Conservation (phyloP, 1,139 yeast genomes). For the Kazachstania sp. region DNA sequence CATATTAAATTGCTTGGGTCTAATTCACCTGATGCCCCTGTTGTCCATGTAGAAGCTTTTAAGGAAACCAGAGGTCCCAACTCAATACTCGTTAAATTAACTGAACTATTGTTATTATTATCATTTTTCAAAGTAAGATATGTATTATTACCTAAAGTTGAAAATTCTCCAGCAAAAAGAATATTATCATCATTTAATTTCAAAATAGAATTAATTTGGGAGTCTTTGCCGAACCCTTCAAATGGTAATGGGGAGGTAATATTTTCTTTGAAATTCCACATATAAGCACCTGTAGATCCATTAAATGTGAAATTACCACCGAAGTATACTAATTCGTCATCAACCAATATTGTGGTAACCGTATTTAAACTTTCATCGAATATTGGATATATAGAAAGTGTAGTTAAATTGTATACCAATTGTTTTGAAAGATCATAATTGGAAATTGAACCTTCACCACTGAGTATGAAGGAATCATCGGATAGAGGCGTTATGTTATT, state of each 20-base stretch:
- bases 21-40: constrained; percentile 35
- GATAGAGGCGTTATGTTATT: constrained; percentile 27
- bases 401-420: constrained; percentile 44
- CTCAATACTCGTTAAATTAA: constrained; percentile 28
- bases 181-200: constrained; percentile 43
- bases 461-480: constrained; percentile 34
- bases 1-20: constrained; percentile 48
- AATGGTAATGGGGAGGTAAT: constrained; percentile 50
- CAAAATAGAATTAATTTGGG: constrained; percentile 58
- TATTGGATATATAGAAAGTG: constrained; percentile 37
- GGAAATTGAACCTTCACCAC: constrained; percentile 37
- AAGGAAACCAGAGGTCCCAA: constrained; percentile 65
- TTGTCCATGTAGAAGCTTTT: constrained; percentile 49
- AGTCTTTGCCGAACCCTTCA: constrained; percentile 62
- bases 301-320: constrained; percentile 66
- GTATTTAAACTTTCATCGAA: constrained; percentile 32
- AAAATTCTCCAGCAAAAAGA: constrained; percentile 73
- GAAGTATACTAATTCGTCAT: constrained; percentile 49
- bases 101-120: constrained; percentile 11
- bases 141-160: constrained; percentile 44
- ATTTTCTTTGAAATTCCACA: constrained; percentile 48
- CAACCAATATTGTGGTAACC: constrained; percentile 49
- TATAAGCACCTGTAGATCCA: constrained; percentile 48
- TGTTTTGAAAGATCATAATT: constrained; percentile 41
- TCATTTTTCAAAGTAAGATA: constrained; percentile 6